A percentile compares a stretch with the other conserved stretches of the same genome.
phyloP scores from a whole-genome alignment of 129 eudicot genomes.

The Chrysanthemum makinoi region DNA sequence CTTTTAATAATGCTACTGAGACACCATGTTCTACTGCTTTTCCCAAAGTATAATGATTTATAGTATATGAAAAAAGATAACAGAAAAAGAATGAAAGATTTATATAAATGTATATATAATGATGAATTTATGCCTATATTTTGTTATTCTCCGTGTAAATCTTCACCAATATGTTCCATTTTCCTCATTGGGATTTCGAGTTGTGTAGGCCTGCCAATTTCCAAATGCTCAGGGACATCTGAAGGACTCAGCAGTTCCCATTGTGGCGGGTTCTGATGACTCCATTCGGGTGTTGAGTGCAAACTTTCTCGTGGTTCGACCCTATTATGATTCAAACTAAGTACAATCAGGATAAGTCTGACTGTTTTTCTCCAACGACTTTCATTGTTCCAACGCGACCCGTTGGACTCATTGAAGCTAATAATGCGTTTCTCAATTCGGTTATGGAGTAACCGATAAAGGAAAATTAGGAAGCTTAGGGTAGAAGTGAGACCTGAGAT shows the following conservation, averaged over 20 bases:
- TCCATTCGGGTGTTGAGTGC: constrained; percentile 6
- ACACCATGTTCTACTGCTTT: no score
- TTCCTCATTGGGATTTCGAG: constrained; percentile 35
- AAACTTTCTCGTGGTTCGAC: constrained; percentile 15
- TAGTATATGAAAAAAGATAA: no score
- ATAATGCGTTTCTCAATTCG: constrained; percentile 32
- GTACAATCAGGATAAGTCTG: constrained; percentile 14
- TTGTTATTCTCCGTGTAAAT: background rate
- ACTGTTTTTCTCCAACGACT: constrained; percentile 29
- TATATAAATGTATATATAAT: no score
- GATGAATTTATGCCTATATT: background rate
- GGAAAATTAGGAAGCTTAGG: constrained; percentile 36
- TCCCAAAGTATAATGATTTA: no score
- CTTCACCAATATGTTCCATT: constrained; percentile 20
- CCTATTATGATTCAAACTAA: constrained; percentile 24
- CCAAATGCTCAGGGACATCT: constrained; percentile 35
- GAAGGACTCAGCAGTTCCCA: constrained; percentile 37
- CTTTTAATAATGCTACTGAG: no score
- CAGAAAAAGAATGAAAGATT: no score
- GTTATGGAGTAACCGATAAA: constrained; percentile 32
- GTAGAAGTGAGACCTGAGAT: constrained; percentile 47
- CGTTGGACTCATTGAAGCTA: constrained; percentile 19
- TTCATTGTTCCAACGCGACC: constrained; percentile 10
- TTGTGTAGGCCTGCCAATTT: constrained; percentile 37
- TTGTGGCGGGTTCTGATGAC: constrained; percentile 6